Evolutionary conservation across 2,329 filamentous ascomycete genomes (phyloP), one percentile per base, ranked within the genome.

Genomic region (Clonostachys byssicola): DNA sequence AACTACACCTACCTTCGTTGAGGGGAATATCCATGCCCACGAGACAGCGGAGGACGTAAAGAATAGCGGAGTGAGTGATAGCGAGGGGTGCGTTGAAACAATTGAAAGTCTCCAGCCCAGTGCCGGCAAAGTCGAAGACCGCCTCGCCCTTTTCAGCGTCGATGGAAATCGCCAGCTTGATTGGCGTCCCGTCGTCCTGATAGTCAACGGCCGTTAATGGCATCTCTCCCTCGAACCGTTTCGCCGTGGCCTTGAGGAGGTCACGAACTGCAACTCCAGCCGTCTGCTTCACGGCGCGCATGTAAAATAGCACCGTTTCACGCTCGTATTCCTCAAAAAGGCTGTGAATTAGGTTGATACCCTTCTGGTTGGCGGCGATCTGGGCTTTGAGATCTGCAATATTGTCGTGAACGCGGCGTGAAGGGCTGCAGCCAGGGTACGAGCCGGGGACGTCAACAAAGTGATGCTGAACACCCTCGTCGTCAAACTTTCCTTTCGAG

Each of bases 311-410:
- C 1, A 92, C 88, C 0, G 86, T 85, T 6, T 83, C 73, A 51
- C 89, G 82, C 33, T 85, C 83, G 57, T 91, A 92, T 56, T 92
- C 88, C 34, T 78, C 75, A 14, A 94, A 91, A 2, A 94, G 71
- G 0, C 78, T 75, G 44, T 78, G 16, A 14, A 23, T 42, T 6
- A 42, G 16, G 13, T 42, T 42, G n/a, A 42, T 42, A 13, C 40
- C 40, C 16, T 18, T 42, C 40, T 42, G 40, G 10, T 42, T 42
- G 7, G 40, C 40, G 14, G 40, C 40, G 13, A 42, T 20, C 40
- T 42, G 40, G 40, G 40, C 40, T 14, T 92, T 92, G 16, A 95
- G 73, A 59, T 95, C 90, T 42, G 90, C 91, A 52, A 95, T 75
- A 57, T 95, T 95, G 63, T 95, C 90, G 6, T 80, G 83, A 1